phyloP scores from a whole-genome alignment of 768 basidiomycete species.

The Tricholoma flavovirens region DNA sequence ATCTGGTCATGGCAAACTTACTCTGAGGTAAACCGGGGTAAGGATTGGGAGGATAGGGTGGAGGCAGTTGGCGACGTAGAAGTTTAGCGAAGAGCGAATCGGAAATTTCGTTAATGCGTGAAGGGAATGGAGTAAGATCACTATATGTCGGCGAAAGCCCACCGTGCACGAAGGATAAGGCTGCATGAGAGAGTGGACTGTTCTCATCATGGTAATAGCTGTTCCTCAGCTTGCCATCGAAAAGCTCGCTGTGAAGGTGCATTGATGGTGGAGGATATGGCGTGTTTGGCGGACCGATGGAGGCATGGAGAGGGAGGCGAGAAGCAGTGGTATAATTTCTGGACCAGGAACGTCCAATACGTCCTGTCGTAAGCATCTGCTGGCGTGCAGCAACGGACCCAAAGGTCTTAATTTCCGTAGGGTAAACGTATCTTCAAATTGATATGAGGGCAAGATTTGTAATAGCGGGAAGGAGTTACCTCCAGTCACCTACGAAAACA shows the following conservation, averaged over 20 bases:
- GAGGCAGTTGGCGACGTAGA: constrained; percentile 57
- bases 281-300: constrained; percentile 62
- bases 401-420: constrained; percentile 78
- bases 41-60: constrained; percentile 76
- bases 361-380: constrained; percentile 67
- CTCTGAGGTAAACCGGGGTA: constrained; percentile 66
- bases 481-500: constrained; percentile 72
- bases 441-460: too few relatives aligned
- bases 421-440: constrained; percentile 83
- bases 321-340: constrained; percentile 78
- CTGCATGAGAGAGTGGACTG: constrained; percentile 64
- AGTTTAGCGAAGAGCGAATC: constrained; percentile 64
- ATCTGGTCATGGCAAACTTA: too few relatives aligned
- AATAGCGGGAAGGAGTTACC: too few relatives aligned
- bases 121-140: constrained; percentile 76
- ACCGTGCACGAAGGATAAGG: constrained; percentile 93
- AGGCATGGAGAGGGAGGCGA: constrained; percentile 74
- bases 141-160: constrained; percentile 77
- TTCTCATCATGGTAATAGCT: constrained; percentile 24
- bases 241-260: constrained; percentile 15
- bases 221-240: constrained; percentile 13
- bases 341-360: constrained; percentile 79
- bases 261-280: constrained; percentile 40
- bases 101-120: constrained; percentile 73
- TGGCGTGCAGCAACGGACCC: constrained; percentile 68